phyloP scores from a whole-genome alignment of 2,329 filamentous ascomycete genomes.

The Microsporum canis region DNA sequence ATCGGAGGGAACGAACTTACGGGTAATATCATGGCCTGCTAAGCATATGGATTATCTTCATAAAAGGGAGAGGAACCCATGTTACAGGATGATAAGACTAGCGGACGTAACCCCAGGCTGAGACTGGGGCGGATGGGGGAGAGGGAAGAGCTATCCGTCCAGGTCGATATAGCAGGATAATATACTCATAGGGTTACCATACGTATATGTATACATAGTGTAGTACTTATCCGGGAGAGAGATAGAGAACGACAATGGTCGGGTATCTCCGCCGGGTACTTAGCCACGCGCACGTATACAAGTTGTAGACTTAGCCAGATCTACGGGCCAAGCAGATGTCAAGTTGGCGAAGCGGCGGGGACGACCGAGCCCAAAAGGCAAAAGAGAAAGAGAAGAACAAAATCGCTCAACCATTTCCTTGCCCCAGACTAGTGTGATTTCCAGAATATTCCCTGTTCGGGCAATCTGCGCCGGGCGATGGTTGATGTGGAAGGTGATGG shows the following conservation, averaged over 20 bases:
- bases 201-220: no score
- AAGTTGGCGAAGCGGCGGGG: not conserved
- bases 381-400: not conserved
- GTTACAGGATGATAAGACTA: slow-evolving; percentile 1
- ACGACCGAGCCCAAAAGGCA: not conserved
- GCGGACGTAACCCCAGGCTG: not conserved
- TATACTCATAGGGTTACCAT: not conserved
- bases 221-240: not conserved
- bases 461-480: not conserved
- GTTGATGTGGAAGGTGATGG: not conserved
- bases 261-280: not conserved
- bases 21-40: not conserved
- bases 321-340: no score
- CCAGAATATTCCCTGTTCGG: slow-evolving; percentile 4
- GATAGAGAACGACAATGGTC: not conserved
- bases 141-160: not conserved
- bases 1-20: not conserved
- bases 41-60: not conserved
- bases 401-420: not conserved
- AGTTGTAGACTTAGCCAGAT: no score
- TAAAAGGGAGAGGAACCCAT: not conserved
- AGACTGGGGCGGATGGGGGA: not conserved
- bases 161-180: no score
- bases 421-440: not conserved
- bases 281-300: not conserved